Percentiles rank a stretch among this genome's conserved stretches.
Evolutionary conservation across 768 basidiomycete genomes (phyloP).

Genomic region (Lentinus brumalis): DNA sequence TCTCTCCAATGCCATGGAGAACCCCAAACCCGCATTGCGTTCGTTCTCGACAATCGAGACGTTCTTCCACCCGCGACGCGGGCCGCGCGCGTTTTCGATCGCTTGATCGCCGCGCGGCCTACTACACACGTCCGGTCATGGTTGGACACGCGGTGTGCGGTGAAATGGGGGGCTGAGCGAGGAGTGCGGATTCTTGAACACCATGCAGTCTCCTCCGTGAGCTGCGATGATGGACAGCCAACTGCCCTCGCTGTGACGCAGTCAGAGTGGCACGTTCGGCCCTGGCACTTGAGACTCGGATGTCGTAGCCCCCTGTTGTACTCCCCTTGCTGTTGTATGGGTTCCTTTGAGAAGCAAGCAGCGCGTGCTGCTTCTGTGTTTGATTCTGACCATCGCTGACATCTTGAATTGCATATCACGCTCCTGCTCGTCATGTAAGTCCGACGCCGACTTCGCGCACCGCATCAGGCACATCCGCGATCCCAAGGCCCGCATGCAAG

Average conservation of each 20-base stretch:
- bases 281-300: conserved; percentile 64
- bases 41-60: conserved; percentile 76
- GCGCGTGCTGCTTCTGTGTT: conserved; percentile 31
- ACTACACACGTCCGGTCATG: conserved; percentile 67
- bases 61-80: conserved; percentile 79
- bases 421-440: conserved; percentile 49
- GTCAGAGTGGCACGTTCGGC: conserved; percentile 52
- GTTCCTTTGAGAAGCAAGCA: conserved; percentile 22
- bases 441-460: conserved; percentile 81
- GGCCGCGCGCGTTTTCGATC: conserved; percentile 87
- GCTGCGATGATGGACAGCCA: conserved; percentile 43
- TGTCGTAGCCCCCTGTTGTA: conserved; percentile 63
- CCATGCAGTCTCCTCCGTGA: conserved; percentile 13
- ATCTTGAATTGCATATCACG: conserved; percentile 57
- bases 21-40: conserved; percentile 92
- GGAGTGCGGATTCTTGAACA: conserved; percentile 72
- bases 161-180: conserved; percentile 99
- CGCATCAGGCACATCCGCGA: conserved; percentile 87
- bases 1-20: conserved; percentile 91
- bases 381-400: conserved; percentile 56
- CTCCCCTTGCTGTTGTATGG: conserved; percentile 34
- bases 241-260: conserved; percentile 75
- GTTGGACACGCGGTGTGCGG: conserved; percentile 88
- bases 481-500: conserved; percentile 83
- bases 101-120: conserved; percentile 88